Conservation (phyloP, 768 basidiomycete species). For the Hortiboletus flavorubellus region DNA sequence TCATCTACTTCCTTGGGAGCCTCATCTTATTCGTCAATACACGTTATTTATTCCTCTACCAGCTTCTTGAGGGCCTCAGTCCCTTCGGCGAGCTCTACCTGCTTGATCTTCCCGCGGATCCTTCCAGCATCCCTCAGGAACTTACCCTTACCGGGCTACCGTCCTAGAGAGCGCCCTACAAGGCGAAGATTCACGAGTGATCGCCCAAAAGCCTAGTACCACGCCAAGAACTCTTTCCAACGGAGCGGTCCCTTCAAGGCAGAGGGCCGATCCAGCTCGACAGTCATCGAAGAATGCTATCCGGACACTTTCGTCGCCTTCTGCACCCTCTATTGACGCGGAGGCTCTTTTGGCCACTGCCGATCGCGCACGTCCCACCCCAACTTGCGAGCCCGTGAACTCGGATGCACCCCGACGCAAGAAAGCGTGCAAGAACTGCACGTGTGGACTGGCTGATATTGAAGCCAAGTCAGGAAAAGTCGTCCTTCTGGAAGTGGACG, state of each 20-base stretch:
- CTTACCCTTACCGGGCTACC: constrained; percentile 62
- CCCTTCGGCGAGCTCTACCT: constrained; percentile 71
- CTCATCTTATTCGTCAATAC: constrained; percentile 58
- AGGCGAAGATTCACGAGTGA: constrained; percentile 41
- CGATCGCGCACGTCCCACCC: constrained; percentile 76
- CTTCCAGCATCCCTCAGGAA: constrained; percentile 49
- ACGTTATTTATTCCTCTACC: constrained; percentile 61
- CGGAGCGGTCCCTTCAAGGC: constrained; percentile 46
- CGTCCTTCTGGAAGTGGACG: constrained; percentile 60
- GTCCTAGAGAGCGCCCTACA: constrained; percentile 42
- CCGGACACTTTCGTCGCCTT: constrained; percentile 75
- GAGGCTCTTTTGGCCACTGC: constrained; percentile 79
- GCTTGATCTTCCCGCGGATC: constrained; percentile 46
- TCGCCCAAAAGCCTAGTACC: constrained; percentile 70
- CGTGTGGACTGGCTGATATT: constrained; percentile 93
- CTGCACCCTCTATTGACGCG: constrained; percentile 74
- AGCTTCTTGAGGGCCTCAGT: constrained; percentile 55
- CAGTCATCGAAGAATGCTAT: constrained; percentile 82
- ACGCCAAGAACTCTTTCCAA: constrained; percentile 25
- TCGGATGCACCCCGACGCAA: constrained; percentile 59
- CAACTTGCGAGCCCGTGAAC: constrained; percentile 66
- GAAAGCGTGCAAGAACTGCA: constrained; percentile 94
- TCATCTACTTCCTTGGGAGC: constrained; percentile 58
- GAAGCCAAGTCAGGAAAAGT: constrained; percentile 61
- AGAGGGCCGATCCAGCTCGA: constrained; percentile 50